phyloP scores from a whole-genome alignment of 768 basidiomycete species.

The Cyathus striatus region DNA sequence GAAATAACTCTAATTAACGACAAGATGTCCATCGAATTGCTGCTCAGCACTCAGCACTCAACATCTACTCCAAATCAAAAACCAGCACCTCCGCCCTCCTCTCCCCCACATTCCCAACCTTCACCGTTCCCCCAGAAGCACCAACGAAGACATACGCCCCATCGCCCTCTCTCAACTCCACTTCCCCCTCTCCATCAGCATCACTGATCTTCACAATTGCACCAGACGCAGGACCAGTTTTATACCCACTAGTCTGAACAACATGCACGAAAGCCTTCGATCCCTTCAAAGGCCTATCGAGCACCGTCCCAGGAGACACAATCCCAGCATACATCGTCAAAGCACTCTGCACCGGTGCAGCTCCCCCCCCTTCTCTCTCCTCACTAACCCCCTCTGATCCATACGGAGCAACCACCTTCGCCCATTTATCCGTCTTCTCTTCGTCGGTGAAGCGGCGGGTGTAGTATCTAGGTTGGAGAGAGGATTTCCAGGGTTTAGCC shows the following conservation, averaged over 20 bases:
- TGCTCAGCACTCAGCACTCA: too few relatives aligned
- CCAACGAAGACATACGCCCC: conserved; percentile 68
- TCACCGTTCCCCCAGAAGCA: conserved; percentile 30
- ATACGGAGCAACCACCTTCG: conserved; percentile 72
- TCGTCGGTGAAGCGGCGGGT: conserved; percentile 83
- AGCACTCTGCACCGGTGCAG: conserved; percentile 73
- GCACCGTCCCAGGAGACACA: conserved; percentile 47
- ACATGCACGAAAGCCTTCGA: conserved; percentile 81
- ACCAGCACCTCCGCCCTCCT: conserved; percentile 70
- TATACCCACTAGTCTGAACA: conserved; percentile 82
- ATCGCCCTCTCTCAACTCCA: conserved; percentile 80
- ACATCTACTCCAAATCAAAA: conserved; percentile 68
- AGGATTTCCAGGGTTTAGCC: conserved; percentile 34
- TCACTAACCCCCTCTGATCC: conserved; percentile 49
- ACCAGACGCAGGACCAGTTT: conserved; percentile 49
- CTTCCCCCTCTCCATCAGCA: conserved; percentile 28
- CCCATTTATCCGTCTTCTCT: conserved; percentile 74
- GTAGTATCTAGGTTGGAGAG: conserved; percentile 75
- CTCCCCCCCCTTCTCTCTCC: conserved; percentile 65
- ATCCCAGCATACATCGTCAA: conserved; percentile 74
- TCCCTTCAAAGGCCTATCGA: conserved; percentile 48
- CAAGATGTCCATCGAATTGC: too few relatives aligned
- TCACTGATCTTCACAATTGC: conserved; percentile 48
- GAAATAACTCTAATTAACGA: too few relatives aligned
- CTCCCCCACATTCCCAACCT: conserved; percentile 62